Evolutionary conservation across 2,329 filamentous ascomycete species (phyloP).

Genomic region (Paraphaeosphaeria minitans): DNA sequence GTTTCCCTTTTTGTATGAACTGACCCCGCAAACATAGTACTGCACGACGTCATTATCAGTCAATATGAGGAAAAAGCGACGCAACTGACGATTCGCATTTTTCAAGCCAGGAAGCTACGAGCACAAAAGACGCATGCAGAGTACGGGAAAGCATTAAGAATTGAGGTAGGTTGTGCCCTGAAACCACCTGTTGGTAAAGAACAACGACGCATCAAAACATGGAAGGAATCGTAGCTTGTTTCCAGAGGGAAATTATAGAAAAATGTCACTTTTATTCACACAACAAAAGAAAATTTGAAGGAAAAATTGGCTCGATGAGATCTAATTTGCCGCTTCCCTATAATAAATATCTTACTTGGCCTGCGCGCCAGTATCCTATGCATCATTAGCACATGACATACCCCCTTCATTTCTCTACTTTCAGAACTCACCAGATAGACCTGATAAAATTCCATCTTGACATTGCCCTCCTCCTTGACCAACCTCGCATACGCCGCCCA

Average conservation of each 20-base stretch:
- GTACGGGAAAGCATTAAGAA: not conserved
- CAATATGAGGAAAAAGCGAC: not conserved
- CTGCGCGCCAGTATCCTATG: slow-evolving; percentile 18
- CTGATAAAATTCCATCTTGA: slow-evolving; percentile 61
- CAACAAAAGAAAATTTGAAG: too few species aligned
- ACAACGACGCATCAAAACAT: not conserved
- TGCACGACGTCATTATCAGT: slow-evolving; percentile 4
- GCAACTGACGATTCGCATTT: not conserved
- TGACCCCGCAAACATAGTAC: slow-evolving; percentile 3
- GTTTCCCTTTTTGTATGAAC: not conserved
- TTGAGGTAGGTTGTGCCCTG: not conserved
- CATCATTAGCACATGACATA: slow-evolving; percentile 4
- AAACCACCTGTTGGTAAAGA: too few species aligned
- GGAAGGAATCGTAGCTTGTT: too few species aligned
- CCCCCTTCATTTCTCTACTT: not conserved
- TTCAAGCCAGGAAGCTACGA: not conserved
- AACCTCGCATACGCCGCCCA: slow-evolving; percentile 63
- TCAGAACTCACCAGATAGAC: slow-evolving; percentile 57
- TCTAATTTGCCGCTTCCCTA: not conserved
- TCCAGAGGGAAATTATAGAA: too few species aligned
- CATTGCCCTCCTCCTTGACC: slow-evolving; percentile 56
- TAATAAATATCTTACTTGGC: not conserved
- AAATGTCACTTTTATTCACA: too few species aligned
- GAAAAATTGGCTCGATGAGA: not conserved
- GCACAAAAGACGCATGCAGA: too few species aligned